phyloP scores from a whole-genome alignment of 805 yeast genomes.

The Candida oleophila region DNA sequence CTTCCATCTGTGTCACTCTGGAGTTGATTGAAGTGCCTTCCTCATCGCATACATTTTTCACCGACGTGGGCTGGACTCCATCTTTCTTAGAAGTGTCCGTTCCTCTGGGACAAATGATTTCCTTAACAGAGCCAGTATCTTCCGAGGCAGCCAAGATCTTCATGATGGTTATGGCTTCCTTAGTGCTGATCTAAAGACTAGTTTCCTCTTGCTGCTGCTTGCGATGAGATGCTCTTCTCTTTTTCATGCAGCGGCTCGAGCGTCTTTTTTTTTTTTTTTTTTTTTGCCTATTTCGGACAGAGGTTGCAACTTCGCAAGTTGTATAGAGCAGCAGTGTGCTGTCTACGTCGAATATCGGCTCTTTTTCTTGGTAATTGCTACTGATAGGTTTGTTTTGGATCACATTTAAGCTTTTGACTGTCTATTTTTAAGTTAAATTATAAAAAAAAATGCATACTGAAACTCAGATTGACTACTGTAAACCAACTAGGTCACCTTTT shows the following conservation, averaged over 20 bases:
- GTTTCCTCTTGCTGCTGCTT: too few relatives aligned
- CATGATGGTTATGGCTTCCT: too few relatives aligned
- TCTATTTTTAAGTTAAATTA: neutral
- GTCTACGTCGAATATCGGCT: too few relatives aligned
- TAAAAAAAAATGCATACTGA: too few relatives aligned
- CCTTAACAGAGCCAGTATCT: constrained; percentile 67
- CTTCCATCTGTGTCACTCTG: constrained; percentile 33
- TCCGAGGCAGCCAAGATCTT: constrained; percentile 62
- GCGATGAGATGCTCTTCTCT: constrained; percentile 3
- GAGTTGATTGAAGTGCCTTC: constrained; percentile 25
- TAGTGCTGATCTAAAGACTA: too few relatives aligned
- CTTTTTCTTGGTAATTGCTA: neutral
- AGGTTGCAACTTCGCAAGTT: too few relatives aligned
- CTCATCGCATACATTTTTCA: constrained; percentile 40
- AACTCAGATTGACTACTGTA: too few relatives aligned
- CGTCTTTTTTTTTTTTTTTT: too few relatives aligned
- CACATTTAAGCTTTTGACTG: neutral
- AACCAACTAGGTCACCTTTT: constrained; percentile 22
- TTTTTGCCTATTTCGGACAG: neutral
- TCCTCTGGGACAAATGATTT: constrained; percentile 60
- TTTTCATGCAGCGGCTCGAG: neutral
- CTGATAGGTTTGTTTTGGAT: too few relatives aligned
- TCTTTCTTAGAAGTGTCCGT: constrained; percentile 78
- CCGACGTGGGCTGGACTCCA: constrained; percentile 60
- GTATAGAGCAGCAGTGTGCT: too few relatives aligned